These are phyloP conservation scores for Candida wancherniae DNA, from an alignment of 805 yeast genomes.

Conservation along the genomic window DNA sequence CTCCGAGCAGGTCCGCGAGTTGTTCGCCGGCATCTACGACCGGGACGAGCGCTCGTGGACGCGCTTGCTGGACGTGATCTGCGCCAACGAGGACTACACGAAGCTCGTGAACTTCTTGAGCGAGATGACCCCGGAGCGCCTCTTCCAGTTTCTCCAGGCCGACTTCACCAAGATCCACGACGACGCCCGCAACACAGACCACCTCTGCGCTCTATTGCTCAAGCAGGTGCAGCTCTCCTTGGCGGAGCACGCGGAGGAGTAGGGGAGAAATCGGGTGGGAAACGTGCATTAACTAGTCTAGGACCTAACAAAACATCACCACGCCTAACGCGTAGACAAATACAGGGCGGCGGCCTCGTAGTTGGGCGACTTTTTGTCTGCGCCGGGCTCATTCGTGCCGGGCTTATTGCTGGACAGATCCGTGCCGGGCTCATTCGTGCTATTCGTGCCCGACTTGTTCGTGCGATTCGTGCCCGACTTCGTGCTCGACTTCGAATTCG, in stretches of 20 bases:
- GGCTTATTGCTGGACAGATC: too few relatives aligned
- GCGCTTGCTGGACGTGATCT: not conserved
- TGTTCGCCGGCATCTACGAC: constrained; percentile 3
- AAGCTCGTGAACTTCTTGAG: constrained; percentile 5
- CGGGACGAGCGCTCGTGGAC: not conserved
- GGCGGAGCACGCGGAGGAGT: too few relatives aligned
- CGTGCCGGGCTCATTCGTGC: too few relatives aligned
- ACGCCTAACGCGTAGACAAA: constrained; percentile 6
- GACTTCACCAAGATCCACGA: constrained; percentile 7
- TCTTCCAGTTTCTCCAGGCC: constrained; percentile 5
- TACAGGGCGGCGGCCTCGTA: constrained; percentile 9
- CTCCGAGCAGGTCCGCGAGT: not conserved
- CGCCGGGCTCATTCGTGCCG: too few relatives aligned
- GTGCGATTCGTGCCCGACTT: too few relatives aligned
- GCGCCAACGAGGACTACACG: constrained; percentile 3
- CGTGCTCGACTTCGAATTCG: not conserved
- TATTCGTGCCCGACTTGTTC: too few relatives aligned
- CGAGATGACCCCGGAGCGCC: constrained; percentile 7
- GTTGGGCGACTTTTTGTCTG: constrained; percentile 4
- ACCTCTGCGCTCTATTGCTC: constrained; percentile 5
- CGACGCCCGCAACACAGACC: constrained; percentile 3
- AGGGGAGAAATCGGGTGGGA: too few relatives aligned
- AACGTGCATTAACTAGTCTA: too few relatives aligned
- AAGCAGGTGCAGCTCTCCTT: constrained; percentile 1
- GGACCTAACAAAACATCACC: too few relatives aligned